These are phyloP conservation scores for Extremus antarcticus DNA, from an alignment of 495 filamentous ascomycete genomes.

Conservation along the genomic window DNA sequence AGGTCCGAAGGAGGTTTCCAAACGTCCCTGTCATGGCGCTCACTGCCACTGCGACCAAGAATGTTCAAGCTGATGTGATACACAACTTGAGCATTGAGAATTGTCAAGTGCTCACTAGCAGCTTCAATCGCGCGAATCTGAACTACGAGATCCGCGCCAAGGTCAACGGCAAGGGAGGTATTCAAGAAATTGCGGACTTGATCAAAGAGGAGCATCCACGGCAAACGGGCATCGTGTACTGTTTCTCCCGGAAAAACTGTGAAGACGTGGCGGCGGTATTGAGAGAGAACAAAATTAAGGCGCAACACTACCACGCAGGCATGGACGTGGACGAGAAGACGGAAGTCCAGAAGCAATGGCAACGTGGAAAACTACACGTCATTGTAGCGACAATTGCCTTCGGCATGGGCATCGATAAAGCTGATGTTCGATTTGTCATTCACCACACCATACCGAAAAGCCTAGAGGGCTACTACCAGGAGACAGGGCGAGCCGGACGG, in stretches of 20 bases:
- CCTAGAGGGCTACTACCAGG: slow-evolving; percentile 94
- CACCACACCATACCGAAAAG: slow-evolving; percentile 87
- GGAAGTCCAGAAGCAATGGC: slow-evolving; percentile 68
- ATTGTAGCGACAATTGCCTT: slow-evolving; percentile 99
- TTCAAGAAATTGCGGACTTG: slow-evolving; percentile 56
- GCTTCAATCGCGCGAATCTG: slow-evolving; percentile 89
- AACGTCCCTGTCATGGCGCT: slow-evolving; percentile 84
- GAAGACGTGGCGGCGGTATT: slow-evolving; percentile 68
- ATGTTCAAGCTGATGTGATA: slow-evolving; percentile 82
- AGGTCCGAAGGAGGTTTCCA: slow-evolving; percentile 54
- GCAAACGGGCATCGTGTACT: slow-evolving; percentile 90
- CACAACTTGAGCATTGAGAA: slow-evolving; percentile 70
- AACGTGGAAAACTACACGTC: slow-evolving; percentile 63
- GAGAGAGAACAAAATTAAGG: slow-evolving; percentile 49
- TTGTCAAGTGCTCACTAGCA: slow-evolving; percentile 71
- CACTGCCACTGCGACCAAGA: slow-evolving; percentile 88
- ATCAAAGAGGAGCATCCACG: slow-evolving; percentile 55
- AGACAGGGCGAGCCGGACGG: slow-evolving; percentile 86
- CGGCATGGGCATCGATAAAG: slow-evolving; percentile 97
- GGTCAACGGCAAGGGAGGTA: slow-evolving; percentile 43
- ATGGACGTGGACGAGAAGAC: slow-evolving; percentile 54
- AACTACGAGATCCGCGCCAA: slow-evolving; percentile 67
- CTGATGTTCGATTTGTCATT: slow-evolving; percentile 90
- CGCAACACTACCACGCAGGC: slow-evolving; percentile 76
- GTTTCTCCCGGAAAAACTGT: slow-evolving; percentile 71